Evolutionary conservation across 257 asterid genomes (phyloP).

Genomic region (Hygrophila difformis): DNA sequence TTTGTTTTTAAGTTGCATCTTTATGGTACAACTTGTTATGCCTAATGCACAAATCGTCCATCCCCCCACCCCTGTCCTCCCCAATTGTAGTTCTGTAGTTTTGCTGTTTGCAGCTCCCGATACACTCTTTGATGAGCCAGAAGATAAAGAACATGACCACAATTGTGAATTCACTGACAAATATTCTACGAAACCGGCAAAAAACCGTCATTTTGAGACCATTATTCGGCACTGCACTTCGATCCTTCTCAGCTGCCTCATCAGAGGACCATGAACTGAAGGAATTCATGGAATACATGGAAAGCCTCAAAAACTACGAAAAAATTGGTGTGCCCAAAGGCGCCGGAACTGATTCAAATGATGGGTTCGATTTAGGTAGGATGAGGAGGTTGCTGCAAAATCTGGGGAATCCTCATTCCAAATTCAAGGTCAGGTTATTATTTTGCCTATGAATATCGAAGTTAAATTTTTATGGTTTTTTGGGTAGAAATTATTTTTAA

Average conservation of each 20-base stretch:
- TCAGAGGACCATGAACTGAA: conserved; percentile 38
- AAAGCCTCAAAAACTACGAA: conserved; percentile 74
- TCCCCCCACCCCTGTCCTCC: too few species aligned
- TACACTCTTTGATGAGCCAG: too few species aligned
- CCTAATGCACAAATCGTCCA: too few species aligned
- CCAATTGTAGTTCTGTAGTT: too few species aligned
- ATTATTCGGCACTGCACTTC: conserved; percentile 16
- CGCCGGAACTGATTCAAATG: conserved; percentile 75
- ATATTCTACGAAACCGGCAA: conserved; percentile 12
- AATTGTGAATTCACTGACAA: conserved; percentile 16
- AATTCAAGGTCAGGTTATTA: conserved; percentile 55
- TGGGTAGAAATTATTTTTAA: background rate
- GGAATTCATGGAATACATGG: conserved; percentile 51
- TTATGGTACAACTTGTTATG: too few species aligned
- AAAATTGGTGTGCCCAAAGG: conserved; percentile 76
- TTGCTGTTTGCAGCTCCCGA: too few species aligned
- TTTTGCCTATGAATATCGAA: too few species aligned
- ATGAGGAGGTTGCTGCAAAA: conserved; percentile 65
- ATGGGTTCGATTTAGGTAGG: conserved; percentile 86
- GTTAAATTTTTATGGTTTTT: too few species aligned
- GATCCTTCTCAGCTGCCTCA: conserved; percentile 24
- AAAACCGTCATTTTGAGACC: conserved; percentile 5
- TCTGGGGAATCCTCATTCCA: conserved; percentile 75
- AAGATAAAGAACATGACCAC: conserved; percentile 23
- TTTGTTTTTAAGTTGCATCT: too few species aligned